A percentile compares a stretch with the other conserved stretches of the same genome.
Evolutionary conservation across 2,329 filamentous ascomycete genomes (phyloP).

Genomic region (Graphilbum sp.): DNA sequence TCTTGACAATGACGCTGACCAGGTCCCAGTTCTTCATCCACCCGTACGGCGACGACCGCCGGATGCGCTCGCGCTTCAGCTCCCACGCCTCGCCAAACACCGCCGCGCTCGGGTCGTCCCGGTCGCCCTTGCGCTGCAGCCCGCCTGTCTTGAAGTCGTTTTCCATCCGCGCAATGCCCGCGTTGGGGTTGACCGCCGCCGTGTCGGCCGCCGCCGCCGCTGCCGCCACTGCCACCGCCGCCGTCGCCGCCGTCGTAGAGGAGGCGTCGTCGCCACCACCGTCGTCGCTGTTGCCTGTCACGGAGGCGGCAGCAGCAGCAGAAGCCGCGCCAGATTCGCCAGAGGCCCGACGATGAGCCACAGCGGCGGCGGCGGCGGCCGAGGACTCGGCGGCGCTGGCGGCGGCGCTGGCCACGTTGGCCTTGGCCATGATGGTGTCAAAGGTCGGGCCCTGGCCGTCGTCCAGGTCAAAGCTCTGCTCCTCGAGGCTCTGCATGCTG

Average conservation of each 20-base stretch:
- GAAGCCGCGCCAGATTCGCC: too few species aligned
- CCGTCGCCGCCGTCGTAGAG: background rate
- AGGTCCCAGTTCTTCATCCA: conserved; percentile 88
- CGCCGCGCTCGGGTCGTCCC: conserved; percentile 71
- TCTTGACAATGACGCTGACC: conserved; percentile 77
- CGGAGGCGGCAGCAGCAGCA: too few species aligned
- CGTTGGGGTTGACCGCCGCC: conserved; percentile 45
- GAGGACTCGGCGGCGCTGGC: background rate
- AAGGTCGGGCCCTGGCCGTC: conserved; percentile 63
- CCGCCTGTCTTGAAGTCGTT: conserved; percentile 80
- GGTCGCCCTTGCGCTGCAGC: conserved; percentile 63
- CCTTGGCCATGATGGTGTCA: conserved; percentile 65
- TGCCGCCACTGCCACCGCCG: conserved; percentile 17
- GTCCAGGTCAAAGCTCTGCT: conserved; percentile 66
- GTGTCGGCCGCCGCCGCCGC: conserved; percentile 22
- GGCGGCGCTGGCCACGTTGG: conserved; percentile 12
- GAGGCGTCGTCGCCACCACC: background rate
- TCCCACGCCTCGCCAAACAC: conserved; percentile 81
- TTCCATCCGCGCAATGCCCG: conserved; percentile 71
- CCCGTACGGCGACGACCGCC: conserved; percentile 68
- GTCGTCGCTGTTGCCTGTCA: conserved; percentile 1
- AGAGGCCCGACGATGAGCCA: too few species aligned
- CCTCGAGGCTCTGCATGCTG: conserved; percentile 76
- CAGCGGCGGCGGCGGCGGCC: too few species aligned
- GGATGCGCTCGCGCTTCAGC: conserved; percentile 67